Conservation (phyloP, 805 yeast genomes). For the Candida glaebosa region DNA sequence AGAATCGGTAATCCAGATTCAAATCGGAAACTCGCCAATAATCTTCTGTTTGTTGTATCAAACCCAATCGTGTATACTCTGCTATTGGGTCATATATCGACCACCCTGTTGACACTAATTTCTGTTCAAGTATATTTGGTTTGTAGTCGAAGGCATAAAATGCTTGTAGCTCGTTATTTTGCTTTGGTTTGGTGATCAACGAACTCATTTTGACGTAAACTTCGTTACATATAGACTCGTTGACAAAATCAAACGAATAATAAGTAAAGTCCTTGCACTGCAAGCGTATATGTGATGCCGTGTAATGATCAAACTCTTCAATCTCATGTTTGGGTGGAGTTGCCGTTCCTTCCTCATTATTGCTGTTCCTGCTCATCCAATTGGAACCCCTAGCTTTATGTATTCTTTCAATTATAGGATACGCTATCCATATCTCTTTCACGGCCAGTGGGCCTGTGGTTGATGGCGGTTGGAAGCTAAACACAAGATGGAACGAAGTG, state of each 20-base stretch:
- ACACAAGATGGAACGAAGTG: constrained; percentile 37
- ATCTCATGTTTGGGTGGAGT: constrained; percentile 8
- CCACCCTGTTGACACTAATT: constrained; percentile 62
- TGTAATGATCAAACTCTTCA: constrained; percentile 30
- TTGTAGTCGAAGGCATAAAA: constrained; percentile 81
- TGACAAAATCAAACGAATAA: constrained; percentile 69
- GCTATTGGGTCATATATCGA: constrained; percentile 51
- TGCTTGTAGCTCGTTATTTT: constrained; percentile 35
- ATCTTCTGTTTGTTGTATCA: constrained; percentile 22
- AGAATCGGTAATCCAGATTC: constrained; percentile 62
- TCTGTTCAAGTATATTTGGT: constrained; percentile 68
- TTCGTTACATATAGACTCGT: constrained; percentile 57
- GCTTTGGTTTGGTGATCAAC: constrained; percentile 54
- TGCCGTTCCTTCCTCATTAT: background rate
- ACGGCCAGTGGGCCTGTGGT: constrained; percentile 10
- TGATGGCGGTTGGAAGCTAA: constrained; percentile 22
- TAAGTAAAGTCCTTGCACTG: constrained; percentile 84
- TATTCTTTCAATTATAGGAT: constrained; percentile 72
- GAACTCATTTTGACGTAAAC: constrained; percentile 71
- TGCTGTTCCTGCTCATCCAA: constrained; percentile 18
- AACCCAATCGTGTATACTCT: constrained; percentile 79
- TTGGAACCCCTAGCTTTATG: constrained; percentile 56
- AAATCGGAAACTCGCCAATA: constrained; percentile 71
- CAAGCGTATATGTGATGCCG: constrained; percentile 58
- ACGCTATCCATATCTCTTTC: constrained; percentile 87